Evolutionary conservation across 2,329 filamentous ascomycete genomes (phyloP), one percentile per base, ranked within the genome.

Genomic region (Cordyceps militaris): DNA sequence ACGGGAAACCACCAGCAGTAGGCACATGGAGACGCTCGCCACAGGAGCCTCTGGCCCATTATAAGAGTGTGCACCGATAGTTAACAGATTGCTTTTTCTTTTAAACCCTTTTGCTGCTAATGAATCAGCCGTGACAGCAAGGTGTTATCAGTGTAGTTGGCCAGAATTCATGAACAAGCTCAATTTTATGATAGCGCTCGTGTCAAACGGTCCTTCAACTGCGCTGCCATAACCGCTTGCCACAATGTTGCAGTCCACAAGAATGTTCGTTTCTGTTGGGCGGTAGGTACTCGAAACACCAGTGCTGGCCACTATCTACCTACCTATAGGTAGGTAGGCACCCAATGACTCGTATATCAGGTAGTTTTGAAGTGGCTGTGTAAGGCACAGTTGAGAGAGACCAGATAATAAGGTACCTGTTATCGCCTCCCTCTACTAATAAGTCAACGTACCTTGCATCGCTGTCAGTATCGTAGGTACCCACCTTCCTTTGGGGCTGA

Each of bases 51-150:
- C n/a, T 42, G 44, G 32, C 19, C 46, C 43, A 50, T 42, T 10
- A 34, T 10, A 43, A 49, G 44, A 56, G 34, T 56, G 43, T 23
- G n/a, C 54, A 43, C 40, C 34, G 24, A 56, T 50, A 56, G 54
- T 56, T 56, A 56, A 48, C 44, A 50, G 34, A 56, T 56, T 56
- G 54, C 10, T 47, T 50, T 34, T 26, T 32, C 26, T 26, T 36
- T 26, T 50, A 49, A 21, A 32, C n/a, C 11, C 2, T 13, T 11
- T 34, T 1, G 19, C 9, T 9, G 23, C 23, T 4, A 5, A 28
- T 28, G 7, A 34, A 13, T 13, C 11, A 10, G 7, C 10, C 4
- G 30, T 38, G 34, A 48, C 16, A 16, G 34, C 23, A 9, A 6
- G 23, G 26, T 43, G 50, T n/a, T 23, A 16, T 3, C 1, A 10